phyloP scores from a whole-genome alignment of 306 rosid species.

The Sphenostylis stenocarpa region DNA sequence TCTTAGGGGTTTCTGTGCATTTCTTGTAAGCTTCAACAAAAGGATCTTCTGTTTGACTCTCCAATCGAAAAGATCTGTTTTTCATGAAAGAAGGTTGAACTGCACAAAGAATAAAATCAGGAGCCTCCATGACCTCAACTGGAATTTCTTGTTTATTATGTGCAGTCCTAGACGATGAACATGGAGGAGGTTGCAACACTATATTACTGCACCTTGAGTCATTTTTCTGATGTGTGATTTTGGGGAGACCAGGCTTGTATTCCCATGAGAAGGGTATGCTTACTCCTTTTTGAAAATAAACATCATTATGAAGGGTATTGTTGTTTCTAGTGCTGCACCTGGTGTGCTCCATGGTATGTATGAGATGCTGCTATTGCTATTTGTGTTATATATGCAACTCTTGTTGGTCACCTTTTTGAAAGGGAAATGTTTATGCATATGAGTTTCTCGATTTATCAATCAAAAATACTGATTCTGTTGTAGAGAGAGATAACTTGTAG shows the following conservation, averaged over 20 bases:
- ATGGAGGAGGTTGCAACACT: conserved; percentile 40
- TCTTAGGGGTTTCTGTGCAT: conserved; percentile 39
- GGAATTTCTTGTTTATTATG: background rate
- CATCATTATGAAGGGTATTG: background rate
- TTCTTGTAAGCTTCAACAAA: conserved; percentile 47
- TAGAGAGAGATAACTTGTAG: conserved; percentile 18
- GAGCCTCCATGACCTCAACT: background rate
- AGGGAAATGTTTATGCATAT: background rate
- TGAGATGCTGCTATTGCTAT: background rate
- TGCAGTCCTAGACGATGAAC: background rate
- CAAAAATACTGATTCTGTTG: background rate
- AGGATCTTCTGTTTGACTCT: conserved; percentile 41
- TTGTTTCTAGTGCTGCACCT: background rate
- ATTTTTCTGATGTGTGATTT: conserved; percentile 5
- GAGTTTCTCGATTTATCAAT: conserved; percentile 19
- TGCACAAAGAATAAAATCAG: background rate
- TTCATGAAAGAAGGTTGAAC: conserved; percentile 3
- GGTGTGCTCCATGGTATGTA: background rate
- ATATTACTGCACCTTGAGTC: background rate
- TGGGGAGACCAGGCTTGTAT: conserved; percentile 52
- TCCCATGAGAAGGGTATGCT: conserved; percentile 62
- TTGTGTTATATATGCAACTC: background rate
- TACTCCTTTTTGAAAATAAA: background rate
- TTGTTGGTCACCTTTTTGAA: background rate
- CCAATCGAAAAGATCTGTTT: background rate